Conservation (phyloP, 306 rosid species). For the Canavalia ensiformis region DNA sequence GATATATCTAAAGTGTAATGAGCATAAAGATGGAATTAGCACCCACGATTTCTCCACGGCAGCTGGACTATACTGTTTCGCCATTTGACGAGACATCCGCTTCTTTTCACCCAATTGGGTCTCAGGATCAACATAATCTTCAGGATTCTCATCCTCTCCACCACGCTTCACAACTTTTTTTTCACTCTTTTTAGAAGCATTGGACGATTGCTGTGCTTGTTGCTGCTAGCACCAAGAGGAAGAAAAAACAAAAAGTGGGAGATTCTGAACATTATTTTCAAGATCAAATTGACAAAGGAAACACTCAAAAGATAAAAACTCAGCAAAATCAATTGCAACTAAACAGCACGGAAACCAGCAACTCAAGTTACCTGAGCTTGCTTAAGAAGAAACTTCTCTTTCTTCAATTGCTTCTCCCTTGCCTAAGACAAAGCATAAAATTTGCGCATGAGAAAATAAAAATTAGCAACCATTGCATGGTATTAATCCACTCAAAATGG, state of each 20-base stretch:
- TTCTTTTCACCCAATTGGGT: slow-evolving; percentile 83
- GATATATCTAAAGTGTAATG: slow-evolving; percentile 6
- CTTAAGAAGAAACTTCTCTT: slow-evolving; percentile 72
- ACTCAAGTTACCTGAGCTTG: slow-evolving; percentile 74
- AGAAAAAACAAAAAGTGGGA: not conserved
- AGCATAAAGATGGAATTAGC: slow-evolving; percentile 21
- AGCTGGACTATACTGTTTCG: slow-evolving; percentile 78
- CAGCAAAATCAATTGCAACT: slow-evolving; percentile 18
- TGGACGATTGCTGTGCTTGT: slow-evolving; percentile 77
- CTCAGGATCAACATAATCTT: slow-evolving; percentile 81
- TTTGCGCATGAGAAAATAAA: slow-evolving; percentile 1
- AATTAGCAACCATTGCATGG: not conserved
- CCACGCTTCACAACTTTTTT: slow-evolving; percentile 75
- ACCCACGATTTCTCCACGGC: slow-evolving; percentile 91
- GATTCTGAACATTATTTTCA: slow-evolving; percentile 18
- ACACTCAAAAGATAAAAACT: not conserved
- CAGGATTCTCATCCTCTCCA: slow-evolving; percentile 73
- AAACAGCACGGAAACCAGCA: not conserved
- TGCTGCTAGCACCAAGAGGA: slow-evolving; percentile 63
- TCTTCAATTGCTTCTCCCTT: slow-evolving; percentile 90
- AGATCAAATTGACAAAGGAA: slow-evolving; percentile 24
- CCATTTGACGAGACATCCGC: slow-evolving; percentile 77
- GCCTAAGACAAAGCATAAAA: slow-evolving; percentile 62
- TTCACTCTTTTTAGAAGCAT: slow-evolving; percentile 76
- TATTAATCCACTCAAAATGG: not conserved